Evolutionary conservation across 2,329 filamentous ascomycete species (phyloP), one percentile per base, ranked within the genome.

Genomic region (Fusarium nanum): DNA sequence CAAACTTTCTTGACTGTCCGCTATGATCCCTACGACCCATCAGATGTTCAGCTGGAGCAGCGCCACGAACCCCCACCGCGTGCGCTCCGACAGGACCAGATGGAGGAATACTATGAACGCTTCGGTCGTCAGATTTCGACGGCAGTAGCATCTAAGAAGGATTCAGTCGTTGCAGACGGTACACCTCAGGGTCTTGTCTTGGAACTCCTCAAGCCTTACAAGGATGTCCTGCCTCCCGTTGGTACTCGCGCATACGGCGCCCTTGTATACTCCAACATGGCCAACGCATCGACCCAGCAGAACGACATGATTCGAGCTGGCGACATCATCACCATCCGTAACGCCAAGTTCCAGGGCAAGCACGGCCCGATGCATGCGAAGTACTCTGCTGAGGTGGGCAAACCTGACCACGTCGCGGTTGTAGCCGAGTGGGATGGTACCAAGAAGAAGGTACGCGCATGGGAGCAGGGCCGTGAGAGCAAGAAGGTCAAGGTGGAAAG

Each of bases 381-480:
- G 80, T 99, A 99, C 80, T 91, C 86, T 50, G 84, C 89, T 55
- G 96, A 99, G 73, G 93, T 98, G 2, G 94, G 94, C 70, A 96
- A 93, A 78, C 89, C 88, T 6, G 93, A 95, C 69, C 96, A 99
- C 76, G 95, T 98, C 0, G 96, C 88, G 4, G 84, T 99, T 4
- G 95, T 99, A 6, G 88, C 93, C 12, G 96, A 99, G 79, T 99
- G 96, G 96, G 96, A 99, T 79, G 96, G 96, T 5, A 97, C 93
- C 42, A 97, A 98, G 88, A 97, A 97, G 87, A 98, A 98, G 86
- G 91, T 99, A 27, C 85, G 94, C 28, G 94, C 91, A 3, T 98
- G 93, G 93, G 96, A 98, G 80, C 96, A 99, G 78, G 95, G 95
- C 0, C 85, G 95, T 16, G 95, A 98, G 83, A 94, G 90, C 79